Evolutionary conservation across 2,329 filamentous ascomycete species (phyloP).

Genomic region (Fusarium succisae): DNA sequence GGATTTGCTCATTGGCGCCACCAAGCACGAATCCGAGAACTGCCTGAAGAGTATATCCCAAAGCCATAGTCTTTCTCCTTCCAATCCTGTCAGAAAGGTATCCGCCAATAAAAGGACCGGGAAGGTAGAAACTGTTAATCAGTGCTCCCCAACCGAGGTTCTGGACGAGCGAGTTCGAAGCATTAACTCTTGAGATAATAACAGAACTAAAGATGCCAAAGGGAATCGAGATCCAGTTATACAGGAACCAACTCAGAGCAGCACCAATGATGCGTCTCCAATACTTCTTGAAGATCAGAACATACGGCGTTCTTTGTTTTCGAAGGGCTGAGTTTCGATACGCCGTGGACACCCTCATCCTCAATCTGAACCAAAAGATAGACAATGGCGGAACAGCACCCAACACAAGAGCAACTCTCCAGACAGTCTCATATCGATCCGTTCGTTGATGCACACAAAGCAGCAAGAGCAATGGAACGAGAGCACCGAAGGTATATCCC

Average conservation of each 20-base stretch:
- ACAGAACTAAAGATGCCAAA: conserved; percentile 9
- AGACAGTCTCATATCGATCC: background rate
- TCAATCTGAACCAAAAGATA: conserved; percentile 10
- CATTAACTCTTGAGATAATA: background rate
- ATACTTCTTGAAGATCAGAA: conserved; percentile 1
- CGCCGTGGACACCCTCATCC: background rate
- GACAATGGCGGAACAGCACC: background rate
- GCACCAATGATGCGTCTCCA: background rate
- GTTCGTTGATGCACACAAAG: background rate
- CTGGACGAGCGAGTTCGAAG: background rate
- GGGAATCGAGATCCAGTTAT: conserved; percentile 6
- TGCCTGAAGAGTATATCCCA: background rate
- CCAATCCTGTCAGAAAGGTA: background rate
- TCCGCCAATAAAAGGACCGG: background rate
- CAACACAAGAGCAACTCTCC: background rate
- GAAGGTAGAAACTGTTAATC: background rate
- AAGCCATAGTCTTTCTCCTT: background rate
- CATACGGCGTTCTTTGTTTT: background rate
- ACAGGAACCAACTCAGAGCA: background rate
- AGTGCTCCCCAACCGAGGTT: conserved; percentile 1
- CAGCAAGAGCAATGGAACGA: background rate
- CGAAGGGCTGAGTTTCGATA: conserved; percentile 5
- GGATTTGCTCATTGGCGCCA: background rate
- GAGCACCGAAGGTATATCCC: conserved; percentile 1
- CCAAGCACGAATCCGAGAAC: background rate